phyloP scores from a whole-genome alignment of 257 asterid species.

The Craterostigma plantagineum region DNA sequence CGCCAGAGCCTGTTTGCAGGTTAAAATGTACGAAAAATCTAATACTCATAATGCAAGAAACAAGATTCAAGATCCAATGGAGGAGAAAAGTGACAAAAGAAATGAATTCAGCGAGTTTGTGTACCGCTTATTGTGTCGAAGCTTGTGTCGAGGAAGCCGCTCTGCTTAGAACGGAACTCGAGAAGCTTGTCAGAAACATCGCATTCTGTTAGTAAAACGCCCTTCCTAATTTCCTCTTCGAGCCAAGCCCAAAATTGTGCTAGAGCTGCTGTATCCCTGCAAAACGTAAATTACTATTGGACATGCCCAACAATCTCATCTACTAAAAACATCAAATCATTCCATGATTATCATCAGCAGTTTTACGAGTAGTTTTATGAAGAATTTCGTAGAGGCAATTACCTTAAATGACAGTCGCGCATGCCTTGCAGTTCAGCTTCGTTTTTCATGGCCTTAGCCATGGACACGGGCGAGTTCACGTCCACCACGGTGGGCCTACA shows the following conservation, averaged over 20 bases:
- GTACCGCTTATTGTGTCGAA: conserved; percentile 96
- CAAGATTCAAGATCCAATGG: not conserved
- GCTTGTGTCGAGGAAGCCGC: conserved; percentile 80
- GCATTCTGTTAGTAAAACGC: conserved; percentile 51
- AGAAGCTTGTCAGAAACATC: conserved; percentile 74
- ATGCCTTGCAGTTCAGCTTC: conserved; percentile 89
- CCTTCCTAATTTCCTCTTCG: conserved; percentile 55
- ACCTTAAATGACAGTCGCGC: conserved; percentile 85
- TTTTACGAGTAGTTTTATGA: too few relatives aligned
- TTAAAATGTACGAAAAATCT: too few relatives aligned
- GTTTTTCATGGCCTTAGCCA: conserved; percentile 86
- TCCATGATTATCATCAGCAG: too few relatives aligned
- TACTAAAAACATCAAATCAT: too few relatives aligned
- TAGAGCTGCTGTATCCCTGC: conserved; percentile 91
- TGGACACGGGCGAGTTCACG: conserved; percentile 68
- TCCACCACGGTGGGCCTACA: conserved; percentile 29
- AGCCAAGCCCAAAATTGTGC: conserved; percentile 95
- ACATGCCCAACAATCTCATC: conserved; percentile 1
- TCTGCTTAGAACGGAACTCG: conserved; percentile 76
- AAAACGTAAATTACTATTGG: conserved; percentile 10
- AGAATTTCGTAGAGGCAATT: conserved; percentile 7
- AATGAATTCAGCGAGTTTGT: not conserved
- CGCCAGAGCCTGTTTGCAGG: conserved; percentile 66
- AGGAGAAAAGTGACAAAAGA: not conserved
- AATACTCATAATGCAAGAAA: too few relatives aligned